A percentile compares a stretch with the other conserved stretches of the same genome.
These are phyloP conservation scores for Mikania micrantha DNA, from an alignment of 129 eudicot species.

Conservation along the genomic window DNA sequence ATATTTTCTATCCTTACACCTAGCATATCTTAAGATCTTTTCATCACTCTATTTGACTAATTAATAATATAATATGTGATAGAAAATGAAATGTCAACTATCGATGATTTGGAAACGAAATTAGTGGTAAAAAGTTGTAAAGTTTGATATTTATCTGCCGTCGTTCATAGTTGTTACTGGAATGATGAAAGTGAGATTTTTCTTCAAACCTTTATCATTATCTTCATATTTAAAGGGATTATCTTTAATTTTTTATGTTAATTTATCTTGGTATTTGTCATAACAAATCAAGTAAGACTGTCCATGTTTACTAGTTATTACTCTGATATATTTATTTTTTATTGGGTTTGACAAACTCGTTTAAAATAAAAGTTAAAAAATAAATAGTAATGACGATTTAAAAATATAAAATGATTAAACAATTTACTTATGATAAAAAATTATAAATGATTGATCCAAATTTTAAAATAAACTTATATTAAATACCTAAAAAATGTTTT, in stretches of 20 bases:
- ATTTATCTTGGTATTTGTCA: background rate
- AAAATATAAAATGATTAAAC: too few relatives aligned
- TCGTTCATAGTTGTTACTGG: conserved; percentile 10
- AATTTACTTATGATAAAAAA: too few relatives aligned
- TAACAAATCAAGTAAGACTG: too few relatives aligned
- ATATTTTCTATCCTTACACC: too few relatives aligned
- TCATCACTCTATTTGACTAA: background rate
- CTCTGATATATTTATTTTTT: too few relatives aligned
- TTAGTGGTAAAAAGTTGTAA: conserved; percentile 13
- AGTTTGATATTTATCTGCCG: conserved; percentile 18
- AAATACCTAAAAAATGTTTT: too few relatives aligned
- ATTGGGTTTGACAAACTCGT: too few relatives aligned
- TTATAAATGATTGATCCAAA: too few relatives aligned
- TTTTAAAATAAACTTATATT: too few relatives aligned
- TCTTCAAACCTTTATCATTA: conserved; percentile 10
- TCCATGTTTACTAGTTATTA: too few relatives aligned
- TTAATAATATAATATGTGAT: background rate
- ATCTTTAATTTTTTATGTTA: conserved; percentile 6
- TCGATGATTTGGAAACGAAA: conserved; percentile 2
- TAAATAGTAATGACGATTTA: too few relatives aligned
- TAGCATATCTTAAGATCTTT: background rate
- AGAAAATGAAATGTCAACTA: background rate
- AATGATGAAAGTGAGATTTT: conserved; percentile 9
- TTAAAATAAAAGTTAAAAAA: too few relatives aligned
- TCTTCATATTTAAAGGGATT: background rate